Percentiles rank a stretch among this genome's conserved stretches.
Conservation (phyloP, 1,284 basidiomycete genomes). For the Sporisorium scitamineum region DNA sequence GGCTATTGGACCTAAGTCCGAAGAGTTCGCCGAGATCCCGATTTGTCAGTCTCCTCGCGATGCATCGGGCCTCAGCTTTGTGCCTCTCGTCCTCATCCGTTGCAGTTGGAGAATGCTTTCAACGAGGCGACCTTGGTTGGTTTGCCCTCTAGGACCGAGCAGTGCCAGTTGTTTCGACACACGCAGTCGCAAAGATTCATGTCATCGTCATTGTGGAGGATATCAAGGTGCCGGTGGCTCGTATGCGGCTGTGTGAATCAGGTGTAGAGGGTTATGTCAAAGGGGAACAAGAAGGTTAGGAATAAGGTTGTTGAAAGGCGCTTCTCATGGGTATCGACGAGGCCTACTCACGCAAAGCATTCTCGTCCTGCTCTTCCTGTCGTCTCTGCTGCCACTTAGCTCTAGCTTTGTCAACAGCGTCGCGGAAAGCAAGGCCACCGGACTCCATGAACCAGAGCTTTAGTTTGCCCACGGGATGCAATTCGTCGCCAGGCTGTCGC, state of each 20-base stretch:
- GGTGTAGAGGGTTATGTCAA: background rate
- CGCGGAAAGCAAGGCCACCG: constrained; percentile 53
- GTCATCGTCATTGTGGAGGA: background rate
- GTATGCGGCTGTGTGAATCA: constrained; percentile 14
- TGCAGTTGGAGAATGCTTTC: too few relatives aligned
- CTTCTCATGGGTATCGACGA: background rate
- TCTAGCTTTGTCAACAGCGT: constrained; percentile 49
- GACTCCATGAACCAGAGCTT: constrained; percentile 60
- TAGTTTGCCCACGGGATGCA: constrained; percentile 46
- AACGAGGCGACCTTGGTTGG: too few relatives aligned
- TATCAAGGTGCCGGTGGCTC: constrained; percentile 20
- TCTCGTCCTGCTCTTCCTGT: constrained; percentile 34
- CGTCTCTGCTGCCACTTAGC: constrained; percentile 19
- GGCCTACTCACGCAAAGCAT: constrained; percentile 38
- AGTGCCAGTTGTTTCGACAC: background rate
- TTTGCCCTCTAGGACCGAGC: too few relatives aligned
- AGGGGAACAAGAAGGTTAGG: background rate
- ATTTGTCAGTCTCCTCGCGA: background rate
- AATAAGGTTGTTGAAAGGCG: too few relatives aligned
- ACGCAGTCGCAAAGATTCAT: background rate
- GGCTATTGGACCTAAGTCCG: constrained; percentile 5
- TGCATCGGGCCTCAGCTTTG: too few relatives aligned
- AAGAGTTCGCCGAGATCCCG: constrained; percentile 15
- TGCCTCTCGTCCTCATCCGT: too few relatives aligned
- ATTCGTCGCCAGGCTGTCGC: constrained; percentile 28